Base-by-base conservation (phyloP, 2,329 filamentous ascomycete species). In the Pseudogymnoascus sp. region DNA sequence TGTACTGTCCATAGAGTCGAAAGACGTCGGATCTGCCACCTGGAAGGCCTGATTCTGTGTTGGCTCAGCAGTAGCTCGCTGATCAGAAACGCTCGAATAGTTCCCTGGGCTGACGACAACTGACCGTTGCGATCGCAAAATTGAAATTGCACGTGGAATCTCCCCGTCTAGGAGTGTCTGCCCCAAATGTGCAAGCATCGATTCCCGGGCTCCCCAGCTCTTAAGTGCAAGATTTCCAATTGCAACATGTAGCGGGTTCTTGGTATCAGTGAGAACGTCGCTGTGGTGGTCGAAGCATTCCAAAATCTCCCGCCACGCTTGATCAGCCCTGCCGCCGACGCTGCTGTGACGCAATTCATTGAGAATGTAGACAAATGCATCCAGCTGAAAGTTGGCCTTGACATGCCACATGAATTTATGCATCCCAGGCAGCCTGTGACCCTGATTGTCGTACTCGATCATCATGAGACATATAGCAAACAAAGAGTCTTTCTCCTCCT, bases 381-480 rank as follows among this genome's bases (percentile, higher is more conserved):
- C 72, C 8, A 75, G 68, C 64, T 75, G 71, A 62, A 76, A 76
- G 63, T 75, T 73, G 2, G 69, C 67, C 19, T 70, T 69, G 25
- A 73, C 69, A 61, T 76, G 73, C 75, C 75, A 77, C 4, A 71
- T 64, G 61, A 70, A 77, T 19, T 70, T 69, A 54, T 71, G 69
- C 4, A 74, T 64, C 3, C 65, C 64, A 39, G 71, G 67, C 13
- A 71, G 69, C 1, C 70, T 70, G 60, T 74, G 70, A 13, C 71
- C 71, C 6, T 73, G 63, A 16, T 68, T 69, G 62, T 75, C 76
- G 69, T 70, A 77, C 68, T 71, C 73, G 63, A 70, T 62, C 37
- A 77, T 76, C 60, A 76, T 77, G 19, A 73, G 68, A 23, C 77
- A 71, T 36, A 77, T 66, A 11, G 67, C 60, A 57, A 76, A 74